Conservation (phyloP, 2,329 filamentous ascomycete species). For the Taxawa tesnikishii region DNA sequence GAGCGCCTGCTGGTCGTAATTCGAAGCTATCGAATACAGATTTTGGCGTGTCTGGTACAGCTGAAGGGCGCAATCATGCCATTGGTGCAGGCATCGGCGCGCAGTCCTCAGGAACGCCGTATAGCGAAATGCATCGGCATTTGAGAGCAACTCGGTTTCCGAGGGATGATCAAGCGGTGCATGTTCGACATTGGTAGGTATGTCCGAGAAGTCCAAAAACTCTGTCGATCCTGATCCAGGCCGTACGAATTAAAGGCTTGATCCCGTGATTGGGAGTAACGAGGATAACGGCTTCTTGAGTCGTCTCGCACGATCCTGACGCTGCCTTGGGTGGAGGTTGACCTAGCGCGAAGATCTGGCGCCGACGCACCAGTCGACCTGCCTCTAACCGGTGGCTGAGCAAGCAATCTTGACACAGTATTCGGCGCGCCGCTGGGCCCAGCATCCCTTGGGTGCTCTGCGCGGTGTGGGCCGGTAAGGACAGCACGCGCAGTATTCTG, state of each 20-base stretch:
- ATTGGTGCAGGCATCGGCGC: constrained; percentile 35
- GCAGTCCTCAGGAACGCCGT: constrained; percentile 5
- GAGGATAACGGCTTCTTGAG: too few relatives aligned
- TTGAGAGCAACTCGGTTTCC: too few relatives aligned
- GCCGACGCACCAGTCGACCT: constrained; percentile 10
- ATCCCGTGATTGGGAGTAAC: too few relatives aligned
- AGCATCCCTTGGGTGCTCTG: too few relatives aligned
- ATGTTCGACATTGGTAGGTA: too few relatives aligned
- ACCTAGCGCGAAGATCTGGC: constrained; percentile 10
- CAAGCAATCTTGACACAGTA: constrained; percentile 8
- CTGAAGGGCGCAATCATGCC: constrained; percentile 19
- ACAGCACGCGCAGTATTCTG: too few relatives aligned
- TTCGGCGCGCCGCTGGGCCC: too few relatives aligned
- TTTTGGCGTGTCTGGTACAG: constrained; percentile 36
- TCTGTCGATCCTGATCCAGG: too few relatives aligned
- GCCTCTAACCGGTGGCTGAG: constrained; percentile 16
- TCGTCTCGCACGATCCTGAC: constrained; percentile 14
- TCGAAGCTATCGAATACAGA: constrained; percentile 8
- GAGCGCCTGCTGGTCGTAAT: constrained; percentile 37
- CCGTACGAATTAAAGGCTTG: too few relatives aligned
- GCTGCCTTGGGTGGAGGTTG: constrained; percentile 24
- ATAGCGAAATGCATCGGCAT: constrained; percentile 4
- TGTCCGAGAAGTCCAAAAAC: too few relatives aligned
- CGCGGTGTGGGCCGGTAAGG: too few relatives aligned
- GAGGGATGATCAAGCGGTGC: too few relatives aligned